Evolutionary conservation across 208 protist genomes (phyloP).

Genomic region (Tritrichomonas musculus): DNA sequence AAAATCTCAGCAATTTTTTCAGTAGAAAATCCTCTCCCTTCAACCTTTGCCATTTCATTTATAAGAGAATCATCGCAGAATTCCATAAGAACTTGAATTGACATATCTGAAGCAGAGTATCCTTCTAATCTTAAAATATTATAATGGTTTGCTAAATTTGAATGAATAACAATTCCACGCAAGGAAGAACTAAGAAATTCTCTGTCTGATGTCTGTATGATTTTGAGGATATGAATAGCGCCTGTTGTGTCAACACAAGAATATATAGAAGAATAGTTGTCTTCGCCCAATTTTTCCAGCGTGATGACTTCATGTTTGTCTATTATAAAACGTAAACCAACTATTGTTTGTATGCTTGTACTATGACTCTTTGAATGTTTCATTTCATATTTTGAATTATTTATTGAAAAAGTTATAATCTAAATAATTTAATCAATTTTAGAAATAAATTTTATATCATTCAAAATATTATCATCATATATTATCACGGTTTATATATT

Average conservation of each 20-base stretch:
- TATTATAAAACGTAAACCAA: background rate
- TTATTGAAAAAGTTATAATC: too few relatives aligned
- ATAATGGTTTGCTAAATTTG: background rate
- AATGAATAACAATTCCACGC: background rate
- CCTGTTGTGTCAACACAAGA: background rate
- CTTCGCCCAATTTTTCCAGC: background rate
- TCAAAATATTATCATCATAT: too few relatives aligned
- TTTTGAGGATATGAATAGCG: background rate
- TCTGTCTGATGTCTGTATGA: background rate
- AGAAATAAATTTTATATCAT: too few relatives aligned
- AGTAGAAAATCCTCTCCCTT: background rate
- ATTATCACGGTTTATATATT: too few relatives aligned
- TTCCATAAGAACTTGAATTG: background rate
- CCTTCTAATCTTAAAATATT: background rate
- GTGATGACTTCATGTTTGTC: background rate
- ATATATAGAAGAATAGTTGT: background rate
- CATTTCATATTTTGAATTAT: too few relatives aligned
- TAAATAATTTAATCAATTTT: too few relatives aligned
- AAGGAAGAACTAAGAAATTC: background rate
- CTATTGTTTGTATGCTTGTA: too few relatives aligned
- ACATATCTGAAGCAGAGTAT: too few relatives aligned
- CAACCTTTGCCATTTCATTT: background rate
- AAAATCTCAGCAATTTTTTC: conserved; percentile 15
- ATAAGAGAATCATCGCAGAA: background rate
- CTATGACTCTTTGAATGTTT: too few relatives aligned